phyloP scores from a whole-genome alignment of 768 basidiomycete genomes.

The Rhodotorula graminis region DNA sequence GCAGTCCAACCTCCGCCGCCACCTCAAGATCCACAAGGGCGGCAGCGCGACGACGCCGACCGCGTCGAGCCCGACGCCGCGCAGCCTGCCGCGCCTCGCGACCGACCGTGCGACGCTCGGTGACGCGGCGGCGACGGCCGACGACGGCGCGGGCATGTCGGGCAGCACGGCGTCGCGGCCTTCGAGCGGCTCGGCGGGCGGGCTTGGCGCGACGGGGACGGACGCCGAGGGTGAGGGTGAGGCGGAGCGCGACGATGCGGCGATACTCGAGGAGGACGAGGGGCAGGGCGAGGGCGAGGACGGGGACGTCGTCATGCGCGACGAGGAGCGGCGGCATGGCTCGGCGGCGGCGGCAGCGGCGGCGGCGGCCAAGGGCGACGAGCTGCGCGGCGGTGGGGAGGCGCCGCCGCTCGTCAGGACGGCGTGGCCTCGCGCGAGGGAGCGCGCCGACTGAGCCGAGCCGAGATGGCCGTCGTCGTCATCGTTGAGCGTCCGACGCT shows the following conservation, averaged over 20 bases:
- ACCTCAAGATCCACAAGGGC: slow-evolving; percentile 36
- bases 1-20: slow-evolving; percentile 35
- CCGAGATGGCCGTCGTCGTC: too few species aligned
- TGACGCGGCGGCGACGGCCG: too few species aligned
- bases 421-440: neutral
- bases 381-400: too few species aligned
- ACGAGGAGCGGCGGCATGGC: neutral
- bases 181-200: neutral
- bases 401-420: neutral
- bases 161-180: too few species aligned
- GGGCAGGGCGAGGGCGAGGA: neutral
- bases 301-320: too few species aligned
- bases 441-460: neutral
- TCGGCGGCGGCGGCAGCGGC: neutral
- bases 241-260: neutral
- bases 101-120: neutral
- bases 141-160: neutral
- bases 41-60: neutral
- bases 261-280: neutral
- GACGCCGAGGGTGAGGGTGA: neutral
- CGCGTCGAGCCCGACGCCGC: neutral
- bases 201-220: neutral
- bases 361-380: neutral
- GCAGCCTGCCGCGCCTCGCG: too few species aligned
- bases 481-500: too few species aligned